Conservation (phyloP, 2,329 filamentous ascomycete species). For the Aspergillus quadrilineatus region DNA sequence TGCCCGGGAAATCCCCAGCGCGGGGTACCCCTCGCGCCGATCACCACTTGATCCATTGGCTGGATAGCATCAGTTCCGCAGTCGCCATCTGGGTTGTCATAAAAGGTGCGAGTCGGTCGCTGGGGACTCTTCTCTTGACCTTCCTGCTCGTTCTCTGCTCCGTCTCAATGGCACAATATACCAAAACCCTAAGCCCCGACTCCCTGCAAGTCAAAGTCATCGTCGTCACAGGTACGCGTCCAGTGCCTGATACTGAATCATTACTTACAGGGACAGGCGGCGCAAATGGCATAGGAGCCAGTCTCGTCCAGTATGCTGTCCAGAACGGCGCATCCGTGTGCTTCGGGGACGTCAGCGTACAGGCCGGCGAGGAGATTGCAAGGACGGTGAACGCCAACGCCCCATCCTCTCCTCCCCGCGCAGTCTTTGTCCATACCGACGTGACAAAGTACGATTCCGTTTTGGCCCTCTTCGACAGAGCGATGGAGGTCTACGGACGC, state of each 20-base stretch:
- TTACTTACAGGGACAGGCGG: slow-evolving; percentile 33
- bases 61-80: too few relatives aligned
- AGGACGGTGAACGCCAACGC: slow-evolving; percentile 15
- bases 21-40: too few relatives aligned
- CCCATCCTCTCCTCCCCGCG: slow-evolving; percentile 15
- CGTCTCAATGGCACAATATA: slow-evolving; percentile 15
- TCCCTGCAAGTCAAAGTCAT: slow-evolving; percentile 19
- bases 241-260: not conserved
- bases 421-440: slow-evolving; percentile 46
- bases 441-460: slow-evolving; percentile 48
- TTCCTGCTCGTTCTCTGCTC: too few relatives aligned
- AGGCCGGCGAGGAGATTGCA: slow-evolving; percentile 32
- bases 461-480: slow-evolving; percentile 48
- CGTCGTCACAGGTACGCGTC: slow-evolving; percentile 16
- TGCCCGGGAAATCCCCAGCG: too few relatives aligned
- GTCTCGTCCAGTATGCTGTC: slow-evolving; percentile 42
- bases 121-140: too few relatives aligned
- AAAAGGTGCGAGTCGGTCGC: too few relatives aligned
- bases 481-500: slow-evolving; percentile 43
- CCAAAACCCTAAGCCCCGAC: slow-evolving; percentile 7
- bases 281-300: slow-evolving; percentile 47
- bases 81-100: too few relatives aligned
- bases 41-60: too few relatives aligned
- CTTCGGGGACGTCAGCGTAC: slow-evolving; percentile 45
- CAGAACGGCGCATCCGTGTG: slow-evolving; percentile 42